phyloP scores from a whole-genome alignment of 257 asterid genomes.

The Lantana camara region DNA sequence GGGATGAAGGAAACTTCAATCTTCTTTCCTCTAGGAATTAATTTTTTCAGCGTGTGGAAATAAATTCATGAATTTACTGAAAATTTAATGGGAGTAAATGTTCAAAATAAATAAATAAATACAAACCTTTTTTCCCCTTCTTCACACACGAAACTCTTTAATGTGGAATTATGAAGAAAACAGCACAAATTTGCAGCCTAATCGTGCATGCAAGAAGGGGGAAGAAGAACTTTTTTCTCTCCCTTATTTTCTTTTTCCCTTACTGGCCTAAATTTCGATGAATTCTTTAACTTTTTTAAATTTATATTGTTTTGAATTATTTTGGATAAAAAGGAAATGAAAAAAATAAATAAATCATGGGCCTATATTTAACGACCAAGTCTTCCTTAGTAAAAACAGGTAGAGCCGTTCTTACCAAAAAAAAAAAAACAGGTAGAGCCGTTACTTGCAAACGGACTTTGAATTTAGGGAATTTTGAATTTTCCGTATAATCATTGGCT shows the following conservation, averaged over 20 bases:
- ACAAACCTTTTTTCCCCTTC: background rate
- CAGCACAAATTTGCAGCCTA: background rate
- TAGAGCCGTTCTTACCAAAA: conserved; percentile 11
- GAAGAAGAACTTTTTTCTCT: background rate
- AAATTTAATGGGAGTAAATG: conserved; percentile 15
- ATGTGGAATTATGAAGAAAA: background rate
- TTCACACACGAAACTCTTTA: conserved; percentile 9
- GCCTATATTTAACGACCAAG: conserved; percentile 18
- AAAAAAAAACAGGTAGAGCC: conserved; percentile 4
- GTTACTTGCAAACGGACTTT: conserved; percentile 17
- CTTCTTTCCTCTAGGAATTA: background rate
- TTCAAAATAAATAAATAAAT: background rate
- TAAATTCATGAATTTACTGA: background rate
- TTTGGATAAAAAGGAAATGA: too few relatives aligned
- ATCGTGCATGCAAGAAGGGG: conserved; percentile 21
- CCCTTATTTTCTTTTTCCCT: background rate
- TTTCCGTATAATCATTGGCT: background rate
- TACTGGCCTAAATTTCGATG: background rate
- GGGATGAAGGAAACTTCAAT: background rate
- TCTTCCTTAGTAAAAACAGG: conserved; percentile 17
- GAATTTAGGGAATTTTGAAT: conserved; percentile 2
- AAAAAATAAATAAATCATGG: background rate
- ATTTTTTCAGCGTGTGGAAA: conserved; percentile 1
- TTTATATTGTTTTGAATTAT: background rate
- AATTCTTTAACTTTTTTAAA: background rate